A percentile compares a stretch with the other conserved stretches of the same genome.
Evolutionary conservation across 768 basidiomycete species (phyloP).

Genomic region (Amanita thiersii): DNA sequence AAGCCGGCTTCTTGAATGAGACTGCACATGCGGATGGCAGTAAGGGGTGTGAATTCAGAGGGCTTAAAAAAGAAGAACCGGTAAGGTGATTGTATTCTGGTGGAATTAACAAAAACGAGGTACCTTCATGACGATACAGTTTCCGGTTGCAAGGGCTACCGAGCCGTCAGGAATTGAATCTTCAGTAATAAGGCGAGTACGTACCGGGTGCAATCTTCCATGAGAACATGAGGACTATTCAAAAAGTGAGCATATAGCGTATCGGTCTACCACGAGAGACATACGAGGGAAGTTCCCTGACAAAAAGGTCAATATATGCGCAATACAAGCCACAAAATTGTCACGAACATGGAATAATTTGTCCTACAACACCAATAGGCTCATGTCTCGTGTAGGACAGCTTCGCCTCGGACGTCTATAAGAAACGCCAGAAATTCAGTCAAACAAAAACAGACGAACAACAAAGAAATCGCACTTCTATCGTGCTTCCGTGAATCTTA

Average conservation of each 20-base stretch:
- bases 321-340: no score
- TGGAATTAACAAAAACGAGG: not conserved
- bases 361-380: conserved; percentile 20
- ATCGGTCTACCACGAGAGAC: not conserved
- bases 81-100: not conserved
- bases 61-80: conserved; percentile 29
- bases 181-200: no score
- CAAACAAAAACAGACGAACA: not conserved
- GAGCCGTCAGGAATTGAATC: no score
- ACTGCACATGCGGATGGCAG: conserved; percentile 42
- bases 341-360: no score
- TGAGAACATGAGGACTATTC: conserved; percentile 32
- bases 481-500: conserved; percentile 64
- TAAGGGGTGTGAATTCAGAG: conserved; percentile 67
- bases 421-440: not conserved
- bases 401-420: conserved; percentile 20
- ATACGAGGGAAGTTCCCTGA: conserved; percentile 7
- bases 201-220: conserved; percentile 76
- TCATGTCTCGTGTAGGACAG: conserved; percentile 21
- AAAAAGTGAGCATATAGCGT: no score
- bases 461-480: conserved; percentile 31
- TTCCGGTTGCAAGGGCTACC: conserved; percentile 72
- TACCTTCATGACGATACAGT: conserved; percentile 60
- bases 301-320: no score
- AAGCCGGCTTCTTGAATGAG: conserved; percentile 66